Base-by-base conservation (phyloP, 129 eudicot genomes). In the Deinandra increscens region DNA sequence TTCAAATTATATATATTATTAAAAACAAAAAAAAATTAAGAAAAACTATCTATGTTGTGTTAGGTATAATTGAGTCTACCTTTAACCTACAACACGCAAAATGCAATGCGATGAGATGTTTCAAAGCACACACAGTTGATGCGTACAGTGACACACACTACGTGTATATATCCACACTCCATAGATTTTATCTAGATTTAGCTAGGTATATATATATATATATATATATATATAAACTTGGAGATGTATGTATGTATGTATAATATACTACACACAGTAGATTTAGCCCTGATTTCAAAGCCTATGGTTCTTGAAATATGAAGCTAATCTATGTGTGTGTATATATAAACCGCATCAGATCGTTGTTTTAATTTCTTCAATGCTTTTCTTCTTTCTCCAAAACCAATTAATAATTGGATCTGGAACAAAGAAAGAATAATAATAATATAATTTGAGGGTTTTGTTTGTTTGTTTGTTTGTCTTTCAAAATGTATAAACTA, bases 81-180 rank as follows among this genome's bases (percentile, higher is more conserved):
- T 54, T 60, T 76, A 64, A 41, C 58, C 75, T 60, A 76, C 64
- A 68, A 67, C 53, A 67, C 79, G 67, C 68, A 75, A 66, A 65
- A 53, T 9, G 34, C 29, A 65, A 53, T 9, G 34, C 29, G 60
- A 53, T 54, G 54, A 20, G 66, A 75, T 42, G 1, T 65, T 20
- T 75, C 60, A 75, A 66, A 33, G 68, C 74, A 75, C 54, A 68
- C 49, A 76, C 62, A 68, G 31, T 26, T 26, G 80, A 58, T 50
- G 46, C 75, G 60, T n/a, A 76, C 81, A 76, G 81, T 76, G 46
- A 22, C 65, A 38, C 64, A 77, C 81, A 50, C 76, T 75, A 67
- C 71, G 66, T 76, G 75, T 61, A 60, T 60, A 59, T 70, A 69
- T n/a, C n/a, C n/a, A 26, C 31, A 69, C 59, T 69, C 64, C 70